Conservation (phyloP, 1,284 basidiomycete species). For the Pterula multifida region DNA sequence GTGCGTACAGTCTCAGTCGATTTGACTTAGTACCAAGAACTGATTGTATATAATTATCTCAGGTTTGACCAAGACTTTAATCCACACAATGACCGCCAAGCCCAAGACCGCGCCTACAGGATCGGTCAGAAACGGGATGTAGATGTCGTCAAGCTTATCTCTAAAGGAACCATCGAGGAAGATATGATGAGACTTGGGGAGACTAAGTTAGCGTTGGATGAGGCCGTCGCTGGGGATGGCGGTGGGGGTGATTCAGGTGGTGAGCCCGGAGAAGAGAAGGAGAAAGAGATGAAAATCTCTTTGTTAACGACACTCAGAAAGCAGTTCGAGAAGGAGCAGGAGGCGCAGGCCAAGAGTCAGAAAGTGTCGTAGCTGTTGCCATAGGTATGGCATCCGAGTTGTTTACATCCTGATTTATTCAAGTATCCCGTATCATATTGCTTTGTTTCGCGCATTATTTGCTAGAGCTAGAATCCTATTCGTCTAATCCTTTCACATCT, state of each 20-base stretch:
- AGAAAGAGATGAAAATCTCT: constrained; percentile 60
- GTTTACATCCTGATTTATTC: too few relatives aligned
- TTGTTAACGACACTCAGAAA: constrained; percentile 71
- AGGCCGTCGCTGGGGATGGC: constrained; percentile 77
- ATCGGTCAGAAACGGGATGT: constrained; percentile 91
- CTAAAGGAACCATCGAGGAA: constrained; percentile 89
- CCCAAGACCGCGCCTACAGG: constrained; percentile 96
- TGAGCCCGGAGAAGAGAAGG: constrained; percentile 43
- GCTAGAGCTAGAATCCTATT: too few relatives aligned
- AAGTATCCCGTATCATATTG: too few relatives aligned
- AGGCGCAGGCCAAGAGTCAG: constrained; percentile 7
- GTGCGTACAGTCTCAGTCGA: constrained; percentile 24
- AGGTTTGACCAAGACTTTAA: constrained; percentile 98
- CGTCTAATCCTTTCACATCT: too few relatives aligned
- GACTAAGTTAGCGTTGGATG: constrained; percentile 85
- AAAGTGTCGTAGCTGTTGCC: too few relatives aligned
- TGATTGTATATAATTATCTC: constrained; percentile 7
- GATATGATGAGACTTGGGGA: constrained; percentile 86
- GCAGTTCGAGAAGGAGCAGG: constrained; percentile 39
- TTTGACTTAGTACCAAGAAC: background rate
- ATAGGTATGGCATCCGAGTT: too few relatives aligned
- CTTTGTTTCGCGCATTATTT: too few relatives aligned
- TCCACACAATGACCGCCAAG: constrained; percentile 87
- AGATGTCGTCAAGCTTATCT: constrained; percentile 89
- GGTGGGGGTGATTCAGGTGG: constrained; percentile 47